Evolutionary conservation across 2,329 filamentous ascomycete genomes (phyloP), one percentile per base, ranked within the genome.

Genomic region (Pleurostoma richardsiae): DNA sequence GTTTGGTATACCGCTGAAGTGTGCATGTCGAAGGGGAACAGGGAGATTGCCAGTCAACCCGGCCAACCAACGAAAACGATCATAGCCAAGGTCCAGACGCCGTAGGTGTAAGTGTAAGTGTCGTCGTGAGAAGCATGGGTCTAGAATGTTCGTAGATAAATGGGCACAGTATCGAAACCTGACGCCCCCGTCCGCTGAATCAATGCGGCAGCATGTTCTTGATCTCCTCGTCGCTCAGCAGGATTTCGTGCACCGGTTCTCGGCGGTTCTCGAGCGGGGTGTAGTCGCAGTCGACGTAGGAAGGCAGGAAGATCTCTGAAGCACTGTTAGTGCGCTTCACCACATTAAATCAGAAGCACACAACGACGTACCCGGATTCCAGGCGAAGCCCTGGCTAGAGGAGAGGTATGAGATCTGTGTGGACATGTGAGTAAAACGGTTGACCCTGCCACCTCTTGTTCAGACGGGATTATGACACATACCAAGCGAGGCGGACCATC

Each of bases 241-340:
- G 72, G 54, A 92, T 90, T 61, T 92, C 88, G 66, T 88, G 74
- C 43, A 92, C 85, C 1, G 86, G 86, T 54, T 91, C 87, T 59
- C 83, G 83, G 54, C 81, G 82, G 63, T 85, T 82, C 64, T 90
- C 86, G 59, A 91, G 77, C 39, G 87, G 85, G 36, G 82, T 77
- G 61, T 87, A 87, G 56, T 89, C 84, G 70, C 79, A 82, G 65
- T 88, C 85, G 58, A 86, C 71, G 62, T 90, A 90, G 6, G 85
- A 88, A 1, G 87, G 87, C 2, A 91, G 77, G 68, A 91, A 91
- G 64, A 91, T 88, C 62, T 91, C 87, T 46, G 43, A 10, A 49
- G 31, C 30, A 42, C 41, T 31, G 10, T 10, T 43, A n/a, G 27
- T 44, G 30, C n/a, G 41, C 36, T 30, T 11, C 19, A 19, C 19